A percentile compares a stretch with the other conserved stretches of the same genome.
phyloP scores from a whole-genome alignment of 2,329 filamentous ascomycete genomes.

The Fusarium sp. region DNA sequence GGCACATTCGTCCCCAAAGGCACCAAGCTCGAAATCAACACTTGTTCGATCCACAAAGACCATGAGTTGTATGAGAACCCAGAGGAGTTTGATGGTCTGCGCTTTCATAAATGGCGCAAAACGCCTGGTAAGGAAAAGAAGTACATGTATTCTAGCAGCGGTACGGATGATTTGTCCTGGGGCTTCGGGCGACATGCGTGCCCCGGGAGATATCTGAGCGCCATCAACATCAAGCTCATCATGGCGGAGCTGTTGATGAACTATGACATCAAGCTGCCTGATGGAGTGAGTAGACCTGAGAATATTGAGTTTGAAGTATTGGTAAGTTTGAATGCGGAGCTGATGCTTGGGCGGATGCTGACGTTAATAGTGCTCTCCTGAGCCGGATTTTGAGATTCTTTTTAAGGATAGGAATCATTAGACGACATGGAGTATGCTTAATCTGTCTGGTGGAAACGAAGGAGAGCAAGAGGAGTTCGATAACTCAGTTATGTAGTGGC shows the following conservation, averaged over 20 bases:
- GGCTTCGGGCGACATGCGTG: conserved; percentile 30
- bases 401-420: neutral
- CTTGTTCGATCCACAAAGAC: conserved; percentile 27
- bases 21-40: conserved; percentile 31
- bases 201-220: conserved; percentile 23
- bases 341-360: fast-evolving
- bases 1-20: conserved; percentile 27
- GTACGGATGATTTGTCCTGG: conserved; percentile 6
- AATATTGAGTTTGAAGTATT: conserved; percentile 23
- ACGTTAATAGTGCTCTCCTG: neutral
- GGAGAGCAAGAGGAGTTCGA: too few relatives aligned
- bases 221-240: conserved; percentile 32
- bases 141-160: conserved; percentile 20
- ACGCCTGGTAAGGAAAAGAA: conserved; percentile 10
- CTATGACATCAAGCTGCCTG: conserved; percentile 10
- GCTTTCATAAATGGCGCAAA: conserved; percentile 26
- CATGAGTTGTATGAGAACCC: conserved; percentile 5
- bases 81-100: conserved; percentile 18
- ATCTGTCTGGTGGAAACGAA: fast-evolving
- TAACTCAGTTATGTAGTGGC: too few relatives aligned
- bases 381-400: conserved; percentile 1
- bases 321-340: neutral
- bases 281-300: neutral
- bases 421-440: fast-evolving
- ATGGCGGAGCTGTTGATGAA: conserved; percentile 27